Percentiles rank a stretch among this genome's conserved stretches.
Conservation (phyloP, 371 early-diverging fungal genomes). For the Mucor circinelloides region DNA sequence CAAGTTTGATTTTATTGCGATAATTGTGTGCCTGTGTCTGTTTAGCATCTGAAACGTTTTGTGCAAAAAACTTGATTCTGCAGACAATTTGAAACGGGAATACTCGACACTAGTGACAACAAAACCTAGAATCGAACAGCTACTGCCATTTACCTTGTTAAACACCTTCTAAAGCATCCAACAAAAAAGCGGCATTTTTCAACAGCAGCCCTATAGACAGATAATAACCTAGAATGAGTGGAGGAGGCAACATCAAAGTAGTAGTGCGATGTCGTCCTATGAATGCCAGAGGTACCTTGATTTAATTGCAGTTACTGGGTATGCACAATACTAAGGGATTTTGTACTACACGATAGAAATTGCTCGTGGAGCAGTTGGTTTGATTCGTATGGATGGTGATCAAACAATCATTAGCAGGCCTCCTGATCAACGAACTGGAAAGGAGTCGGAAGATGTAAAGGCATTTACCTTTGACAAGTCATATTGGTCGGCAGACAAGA, state of each 20-base stretch:
- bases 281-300: constrained; percentile 61
- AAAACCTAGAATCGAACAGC: not conserved
- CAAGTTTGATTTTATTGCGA: not conserved
- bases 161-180: not conserved
- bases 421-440: constrained; percentile 38
- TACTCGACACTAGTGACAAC: not conserved
- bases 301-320: not conserved
- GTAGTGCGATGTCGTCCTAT: constrained; percentile 83
- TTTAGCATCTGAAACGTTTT: constrained; percentile 3
- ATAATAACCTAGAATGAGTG: constrained; percentile 2
- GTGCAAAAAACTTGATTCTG: not conserved
- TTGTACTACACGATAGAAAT: constrained; percentile 46
- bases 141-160: not conserved
- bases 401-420: constrained; percentile 71
- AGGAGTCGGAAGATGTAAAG: constrained; percentile 53
- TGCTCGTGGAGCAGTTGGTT: constrained; percentile 61
- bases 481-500: constrained; percentile 80
- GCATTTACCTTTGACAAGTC: constrained; percentile 85
- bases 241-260: constrained; percentile 68
- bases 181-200: not conserved
- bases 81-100: not conserved
- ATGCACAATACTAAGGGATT: not conserved
- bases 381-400: constrained; percentile 72
- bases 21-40: not conserved
- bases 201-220: not conserved